Base-by-base conservation (phyloP, 148 eudicot species). In the Limonium bicolor region DNA sequence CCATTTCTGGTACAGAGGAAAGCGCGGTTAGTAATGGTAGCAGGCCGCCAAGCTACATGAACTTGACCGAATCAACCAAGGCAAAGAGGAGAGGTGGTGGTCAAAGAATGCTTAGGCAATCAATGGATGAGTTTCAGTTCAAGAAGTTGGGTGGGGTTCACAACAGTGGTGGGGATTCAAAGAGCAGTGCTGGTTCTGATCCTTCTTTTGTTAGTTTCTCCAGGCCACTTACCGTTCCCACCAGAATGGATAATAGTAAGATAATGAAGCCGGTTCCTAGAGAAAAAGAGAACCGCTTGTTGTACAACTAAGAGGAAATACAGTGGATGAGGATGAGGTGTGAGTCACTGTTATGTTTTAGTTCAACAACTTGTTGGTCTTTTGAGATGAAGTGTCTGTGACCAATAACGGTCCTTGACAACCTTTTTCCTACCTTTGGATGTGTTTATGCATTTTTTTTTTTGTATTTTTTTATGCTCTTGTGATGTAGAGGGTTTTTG, bases 11-110 rank as follows among this genome's bases (percentile, higher is more conserved):
- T 28, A 68, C 63, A 1, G 92, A 67, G 16, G 90, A 80, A 36
- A 57, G 57, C 38, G 62, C 60, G 33, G 52, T 53, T n/a, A 54
- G 59, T 4, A 54, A 20, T 39, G 60, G 67, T 9, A 74, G 53
- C 61, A n/a, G n/a, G n/a, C n/a, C n/a, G n/a, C 94, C 97, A 3
- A 84, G 62, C 32, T 88, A 83, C 37, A 88, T 88, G 97, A 88
- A 60, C 60, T 59, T 80, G 41, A 88, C 97, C 27, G 79, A 83
- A 43, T 78, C 97, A 1, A 80, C 76, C 0, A 88, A 77, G 62
- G 92, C 92, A 9, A 88, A 80, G 63, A 71, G 81, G 59, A 80
- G 79, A 51, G 60, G 20, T 6, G 43, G 43, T 32, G 41, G 17
- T 22, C 63, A 51, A 9, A 68, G 97, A 48, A 49, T 48, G 41